phyloP scores from a whole-genome alignment of 2,329 filamentous ascomycete genomes.

The Pezicula radicicola region DNA sequence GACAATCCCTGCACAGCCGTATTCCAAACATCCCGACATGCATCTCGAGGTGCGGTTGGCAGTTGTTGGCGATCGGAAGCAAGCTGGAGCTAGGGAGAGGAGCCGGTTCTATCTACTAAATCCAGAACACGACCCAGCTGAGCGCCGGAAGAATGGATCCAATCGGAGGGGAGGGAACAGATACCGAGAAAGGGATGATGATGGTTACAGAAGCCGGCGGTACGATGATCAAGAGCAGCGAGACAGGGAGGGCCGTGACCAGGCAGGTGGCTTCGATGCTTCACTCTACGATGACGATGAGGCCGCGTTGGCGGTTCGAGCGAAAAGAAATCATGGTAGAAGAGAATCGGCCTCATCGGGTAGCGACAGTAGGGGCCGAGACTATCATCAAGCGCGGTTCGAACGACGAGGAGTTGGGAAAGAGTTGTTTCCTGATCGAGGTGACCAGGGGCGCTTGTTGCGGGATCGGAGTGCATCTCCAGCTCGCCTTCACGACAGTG shows the following conservation, averaged over 20 bases:
- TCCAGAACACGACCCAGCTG: slow-evolving; percentile 82
- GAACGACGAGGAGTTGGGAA: slow-evolving; percentile 30
- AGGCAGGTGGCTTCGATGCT: slow-evolving; percentile 61
- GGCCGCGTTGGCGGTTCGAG: slow-evolving; percentile 27
- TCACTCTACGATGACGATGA: slow-evolving; percentile 79
- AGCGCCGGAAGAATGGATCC: slow-evolving; percentile 56
- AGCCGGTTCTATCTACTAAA: slow-evolving; percentile 93
- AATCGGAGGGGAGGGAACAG: slow-evolving; percentile 42
- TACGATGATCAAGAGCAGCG: slow-evolving; percentile 41
- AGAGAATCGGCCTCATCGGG: slow-evolving; percentile 26
- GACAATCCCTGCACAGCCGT: slow-evolving; percentile 64
- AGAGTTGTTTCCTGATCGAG: slow-evolving; percentile 59
- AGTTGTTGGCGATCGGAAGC: slow-evolving; percentile 74
- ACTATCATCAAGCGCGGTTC: slow-evolving; percentile 8
- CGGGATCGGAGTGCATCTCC: slow-evolving; percentile 30
- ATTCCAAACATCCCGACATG: slow-evolving; percentile 65
- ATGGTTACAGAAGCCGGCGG: slow-evolving; percentile 38
- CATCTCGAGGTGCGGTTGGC: slow-evolving; percentile 72
- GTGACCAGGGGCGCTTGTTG: slow-evolving; percentile 23
- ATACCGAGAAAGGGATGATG: slow-evolving; percentile 58
- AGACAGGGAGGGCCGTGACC: slow-evolving; percentile 41
- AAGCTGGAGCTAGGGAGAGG: slow-evolving; percentile 70
- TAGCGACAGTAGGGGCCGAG: slow-evolving; percentile 24
- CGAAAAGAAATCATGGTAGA: slow-evolving; percentile 27
- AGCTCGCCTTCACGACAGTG: slow-evolving; percentile 22